These are phyloP conservation scores for Aspergillus sclerotiicarbonarius DNA, from an alignment of 495 filamentous ascomycete species.

Conservation along the genomic window DNA sequence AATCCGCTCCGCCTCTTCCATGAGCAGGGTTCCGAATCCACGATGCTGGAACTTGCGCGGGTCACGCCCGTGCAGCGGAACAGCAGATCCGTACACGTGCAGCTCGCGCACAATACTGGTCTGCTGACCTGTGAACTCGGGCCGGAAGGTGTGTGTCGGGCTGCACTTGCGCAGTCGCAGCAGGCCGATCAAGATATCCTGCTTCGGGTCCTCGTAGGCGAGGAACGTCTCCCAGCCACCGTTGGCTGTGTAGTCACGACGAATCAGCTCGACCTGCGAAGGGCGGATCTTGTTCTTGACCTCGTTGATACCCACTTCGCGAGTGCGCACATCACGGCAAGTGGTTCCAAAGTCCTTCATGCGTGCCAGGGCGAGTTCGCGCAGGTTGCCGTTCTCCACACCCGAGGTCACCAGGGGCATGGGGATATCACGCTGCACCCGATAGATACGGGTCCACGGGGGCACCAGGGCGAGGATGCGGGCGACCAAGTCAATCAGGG, in stretches of 20 bases:
- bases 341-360: slow-evolving; percentile 99
- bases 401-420: slow-evolving; percentile 97
- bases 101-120: slow-evolving; percentile 92
- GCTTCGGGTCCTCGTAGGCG: slow-evolving; percentile 96
- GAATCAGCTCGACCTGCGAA: slow-evolving; percentile 93
- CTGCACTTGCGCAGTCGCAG: slow-evolving; percentile 90
- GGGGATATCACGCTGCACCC: slow-evolving; percentile 96
- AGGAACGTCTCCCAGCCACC: slow-evolving; percentile 98
- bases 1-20: slow-evolving; percentile 97
- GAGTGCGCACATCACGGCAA: slow-evolving; percentile 95
- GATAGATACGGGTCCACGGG: slow-evolving; percentile 98
- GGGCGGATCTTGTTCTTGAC: slow-evolving; percentile 98
- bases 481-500: slow-evolving; percentile 90
- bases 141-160: slow-evolving; percentile 82
- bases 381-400: slow-evolving; percentile 95
- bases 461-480: slow-evolving; percentile 92
- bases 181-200: slow-evolving; percentile 93
- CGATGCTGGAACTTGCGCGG: slow-evolving; percentile 97
- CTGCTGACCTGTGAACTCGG: slow-evolving; percentile 79
- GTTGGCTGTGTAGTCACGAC: slow-evolving; percentile 91
- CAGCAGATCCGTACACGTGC: slow-evolving; percentile 94
- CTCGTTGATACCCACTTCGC: slow-evolving; percentile 97
- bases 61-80: slow-evolving; percentile 90
- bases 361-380: slow-evolving; percentile 84
- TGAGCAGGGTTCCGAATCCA: slow-evolving; percentile 90